Evolutionary conservation across 305 asterid genomes (phyloP).

Genomic region (Fraxinus sp.): DNA sequence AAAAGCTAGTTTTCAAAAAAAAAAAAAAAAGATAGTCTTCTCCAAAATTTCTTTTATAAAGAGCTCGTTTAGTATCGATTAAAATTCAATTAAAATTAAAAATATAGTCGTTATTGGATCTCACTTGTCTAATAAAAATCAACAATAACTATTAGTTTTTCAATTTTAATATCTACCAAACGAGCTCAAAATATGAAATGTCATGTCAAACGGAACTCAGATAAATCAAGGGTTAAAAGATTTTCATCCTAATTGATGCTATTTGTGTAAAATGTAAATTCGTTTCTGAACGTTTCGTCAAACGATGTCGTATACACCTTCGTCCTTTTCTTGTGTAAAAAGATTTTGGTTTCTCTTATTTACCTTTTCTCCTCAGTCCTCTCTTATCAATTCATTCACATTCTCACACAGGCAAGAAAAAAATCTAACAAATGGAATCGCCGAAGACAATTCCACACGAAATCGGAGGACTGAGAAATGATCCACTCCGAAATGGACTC

Average conservation of each 20-base stretch:
- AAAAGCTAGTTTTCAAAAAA: no score
- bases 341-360: background rate
- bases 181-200: no score
- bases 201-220: background rate
- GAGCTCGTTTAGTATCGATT: no score
- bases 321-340: background rate
- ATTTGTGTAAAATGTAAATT: background rate
- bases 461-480: conserved; percentile 57
- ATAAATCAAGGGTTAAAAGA: background rate
- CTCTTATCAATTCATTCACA: background rate
- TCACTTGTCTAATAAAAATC: no score
- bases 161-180: no score
- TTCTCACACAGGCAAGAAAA: background rate
- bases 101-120: no score
- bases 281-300: background rate
- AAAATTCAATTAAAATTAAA: no score
- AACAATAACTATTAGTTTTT: no score
- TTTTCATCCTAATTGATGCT: background rate
- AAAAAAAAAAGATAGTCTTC: no score
- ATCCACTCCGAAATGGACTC: conserved; percentile 79
- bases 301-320: background rate
- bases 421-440: conserved; percentile 51
- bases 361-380: background rate
- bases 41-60: no score
- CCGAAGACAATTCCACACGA: conserved; percentile 49